Conservation (phyloP, 2,329 filamentous ascomycete species). For the Aspergillus niger region DNA sequence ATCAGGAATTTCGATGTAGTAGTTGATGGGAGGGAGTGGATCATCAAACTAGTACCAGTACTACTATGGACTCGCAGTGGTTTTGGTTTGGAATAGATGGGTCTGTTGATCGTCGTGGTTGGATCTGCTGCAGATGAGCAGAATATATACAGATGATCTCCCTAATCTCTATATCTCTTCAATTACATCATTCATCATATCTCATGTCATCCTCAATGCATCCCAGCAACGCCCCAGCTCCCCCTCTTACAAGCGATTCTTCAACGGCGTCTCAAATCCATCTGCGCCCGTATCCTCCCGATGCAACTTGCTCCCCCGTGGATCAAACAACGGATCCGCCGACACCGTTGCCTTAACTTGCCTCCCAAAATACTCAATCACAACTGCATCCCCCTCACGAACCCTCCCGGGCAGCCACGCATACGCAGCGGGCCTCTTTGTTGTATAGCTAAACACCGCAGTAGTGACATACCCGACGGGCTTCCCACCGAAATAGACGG, state of each 20-base stretch:
- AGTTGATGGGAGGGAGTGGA: too few species aligned
- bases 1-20: too few species aligned
- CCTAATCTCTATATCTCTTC: too few species aligned
- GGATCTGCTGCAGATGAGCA: too few species aligned
- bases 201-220: too few species aligned
- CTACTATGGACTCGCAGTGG: too few species aligned
- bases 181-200: too few species aligned
- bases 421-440: conserved; percentile 62
- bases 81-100: too few species aligned
- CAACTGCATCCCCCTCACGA: conserved; percentile 53
- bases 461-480: conserved; percentile 61
- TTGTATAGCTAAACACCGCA: conserved; percentile 61
- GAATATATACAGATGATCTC: too few species aligned
- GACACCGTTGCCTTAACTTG: conserved; percentile 57
- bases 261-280: background rate
- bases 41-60: too few species aligned
- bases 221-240: too few species aligned
- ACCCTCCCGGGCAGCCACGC: conserved; percentile 57
- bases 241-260: background rate
- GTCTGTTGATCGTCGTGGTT: too few species aligned
- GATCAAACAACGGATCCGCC: conserved; percentile 53
- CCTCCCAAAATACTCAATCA: conserved; percentile 64
- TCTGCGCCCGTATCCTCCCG: conserved; percentile 5
- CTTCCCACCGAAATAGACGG: conserved; percentile 54
- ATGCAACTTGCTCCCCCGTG: conserved; percentile 40